These are phyloP conservation scores for Ulmus americana DNA, from an alignment of 331 rosid species.

Conservation along the genomic window DNA sequence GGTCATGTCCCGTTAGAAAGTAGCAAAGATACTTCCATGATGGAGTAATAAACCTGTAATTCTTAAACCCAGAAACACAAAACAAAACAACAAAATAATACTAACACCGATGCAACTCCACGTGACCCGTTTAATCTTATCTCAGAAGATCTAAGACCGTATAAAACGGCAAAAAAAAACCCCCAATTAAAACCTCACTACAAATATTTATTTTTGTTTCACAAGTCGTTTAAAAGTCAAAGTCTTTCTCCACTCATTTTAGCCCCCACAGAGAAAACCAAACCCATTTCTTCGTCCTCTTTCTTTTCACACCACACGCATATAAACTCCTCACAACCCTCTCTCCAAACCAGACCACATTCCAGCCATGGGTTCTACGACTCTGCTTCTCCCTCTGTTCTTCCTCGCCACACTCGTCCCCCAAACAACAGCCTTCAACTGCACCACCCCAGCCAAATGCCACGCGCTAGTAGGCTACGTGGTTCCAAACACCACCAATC, in stretches of 20 bases:
- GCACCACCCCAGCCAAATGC: conserved; percentile 39
- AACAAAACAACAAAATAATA: no score
- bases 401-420: conserved; percentile 15
- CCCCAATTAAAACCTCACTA: neutral
- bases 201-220: neutral
- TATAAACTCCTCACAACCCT: neutral
- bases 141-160: neutral
- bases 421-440: conserved; percentile 34
- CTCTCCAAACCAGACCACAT: neutral
- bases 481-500: conserved; percentile 35
- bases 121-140: neutral
- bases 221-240: no score
- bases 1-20: no score
- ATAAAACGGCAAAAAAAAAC: neutral
- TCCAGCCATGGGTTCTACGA: conserved; percentile 10
- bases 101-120: neutral
- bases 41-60: no score
- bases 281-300: neutral
- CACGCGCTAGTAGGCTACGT: conserved; percentile 37
- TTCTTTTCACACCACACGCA: neutral
- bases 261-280: no score
- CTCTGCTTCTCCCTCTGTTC: conserved; percentile 15
- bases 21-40: no score
- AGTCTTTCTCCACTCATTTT: neutral
- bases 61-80: neutral